phyloP scores from a whole-genome alignment of 108 stramenopile species.

The Pseudonitzschia multiseries region DNA sequence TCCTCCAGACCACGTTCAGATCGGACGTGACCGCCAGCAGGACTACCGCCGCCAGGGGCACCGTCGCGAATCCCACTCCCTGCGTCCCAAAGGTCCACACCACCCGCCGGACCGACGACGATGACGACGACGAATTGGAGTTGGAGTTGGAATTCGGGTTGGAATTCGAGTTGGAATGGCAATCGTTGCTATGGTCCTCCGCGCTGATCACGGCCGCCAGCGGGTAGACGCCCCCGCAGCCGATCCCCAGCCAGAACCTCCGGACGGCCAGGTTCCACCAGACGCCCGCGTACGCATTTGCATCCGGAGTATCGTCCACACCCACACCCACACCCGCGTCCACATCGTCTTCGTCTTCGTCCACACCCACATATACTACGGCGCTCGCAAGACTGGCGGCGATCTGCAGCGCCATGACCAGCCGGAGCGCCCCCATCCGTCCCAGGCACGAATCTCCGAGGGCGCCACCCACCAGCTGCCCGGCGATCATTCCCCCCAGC shows the following conservation, averaged over 20 bases:
- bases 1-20: slow-evolving; percentile 70
- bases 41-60: slow-evolving; percentile 51
- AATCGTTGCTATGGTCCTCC: slow-evolving; percentile 41
- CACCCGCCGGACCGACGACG: slow-evolving; percentile 47
- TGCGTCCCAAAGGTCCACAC: slow-evolving; percentile 81
- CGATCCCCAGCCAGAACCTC: slow-evolving; percentile 78
- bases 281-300: slow-evolving; percentile 26
- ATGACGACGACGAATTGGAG: too few species aligned
- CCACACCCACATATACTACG: slow-evolving; percentile 1
- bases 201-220: slow-evolving; percentile 84
- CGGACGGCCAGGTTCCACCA: slow-evolving; percentile 47
- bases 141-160: too few species aligned
- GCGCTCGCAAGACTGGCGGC: slow-evolving; percentile 65
- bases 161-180: background rate
- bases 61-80: slow-evolving; percentile 72
- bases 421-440: slow-evolving; percentile 55
- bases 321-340: slow-evolving; percentile 20
- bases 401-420: slow-evolving; percentile 81
- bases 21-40: slow-evolving; percentile 42
- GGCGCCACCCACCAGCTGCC: slow-evolving; percentile 80
- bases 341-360: background rate
- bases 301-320: background rate
- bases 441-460: slow-evolving; percentile 78
- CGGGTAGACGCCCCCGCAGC: slow-evolving; percentile 87
- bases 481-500: slow-evolving; percentile 85